phyloP scores from a whole-genome alignment of 2,329 filamentous ascomycete species.

The Bipolaris gigantea region DNA sequence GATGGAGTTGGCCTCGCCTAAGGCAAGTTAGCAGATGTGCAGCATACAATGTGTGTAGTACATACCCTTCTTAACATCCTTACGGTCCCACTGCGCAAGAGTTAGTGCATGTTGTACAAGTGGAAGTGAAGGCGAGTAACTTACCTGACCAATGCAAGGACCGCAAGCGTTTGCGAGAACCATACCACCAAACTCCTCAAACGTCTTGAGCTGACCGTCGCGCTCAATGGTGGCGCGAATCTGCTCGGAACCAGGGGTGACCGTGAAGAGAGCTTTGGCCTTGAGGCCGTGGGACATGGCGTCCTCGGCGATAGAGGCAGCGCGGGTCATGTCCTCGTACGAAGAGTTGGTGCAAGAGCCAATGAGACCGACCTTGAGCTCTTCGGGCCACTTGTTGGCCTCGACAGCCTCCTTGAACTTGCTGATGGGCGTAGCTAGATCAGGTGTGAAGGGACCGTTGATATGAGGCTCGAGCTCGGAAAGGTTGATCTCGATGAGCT shows the following conservation, averaged over 20 bases:
- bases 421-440: slow-evolving; percentile 95
- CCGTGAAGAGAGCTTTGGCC: slow-evolving; percentile 88
- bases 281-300: slow-evolving; percentile 91
- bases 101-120: not conserved
- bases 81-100: slow-evolving; percentile 77
- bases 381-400: slow-evolving; percentile 93
- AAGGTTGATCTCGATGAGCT: slow-evolving; percentile 95
- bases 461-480: slow-evolving; percentile 94
- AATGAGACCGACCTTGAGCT: slow-evolving; percentile 94
- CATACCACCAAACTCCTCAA: slow-evolving; percentile 94
- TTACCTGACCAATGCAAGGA: slow-evolving; percentile 57
- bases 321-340: slow-evolving; percentile 89
- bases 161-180: slow-evolving; percentile 94
- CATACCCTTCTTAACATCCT: slow-evolving; percentile 81
- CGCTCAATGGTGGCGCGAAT: slow-evolving; percentile 84
- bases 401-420: slow-evolving; percentile 95
- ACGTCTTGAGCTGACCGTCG: slow-evolving; percentile 88
- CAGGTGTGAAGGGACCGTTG: slow-evolving; percentile 98
- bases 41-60: too few species aligned
- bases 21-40: too few species aligned
- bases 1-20: slow-evolving; percentile 85
- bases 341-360: slow-evolving; percentile 97
- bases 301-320: slow-evolving; percentile 86
- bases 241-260: slow-evolving; percentile 96
- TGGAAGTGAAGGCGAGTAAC: slow-evolving; percentile 3